These are phyloP conservation scores for Prunus dulcis DNA, from an alignment of 306 rosid species.

Conservation along the genomic window DNA sequence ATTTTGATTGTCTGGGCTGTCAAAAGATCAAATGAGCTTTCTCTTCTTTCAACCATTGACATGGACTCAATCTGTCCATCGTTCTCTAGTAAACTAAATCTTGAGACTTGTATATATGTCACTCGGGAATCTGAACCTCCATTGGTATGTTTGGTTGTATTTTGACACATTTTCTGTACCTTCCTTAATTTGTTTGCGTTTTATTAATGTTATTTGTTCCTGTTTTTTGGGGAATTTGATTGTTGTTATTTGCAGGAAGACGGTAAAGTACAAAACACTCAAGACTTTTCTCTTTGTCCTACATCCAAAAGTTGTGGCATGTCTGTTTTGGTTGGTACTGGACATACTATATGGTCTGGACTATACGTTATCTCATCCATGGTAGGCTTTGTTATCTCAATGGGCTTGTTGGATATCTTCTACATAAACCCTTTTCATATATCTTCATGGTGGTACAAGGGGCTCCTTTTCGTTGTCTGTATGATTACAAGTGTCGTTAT, in stretches of 20 bases:
- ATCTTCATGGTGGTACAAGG: conserved; percentile 76
- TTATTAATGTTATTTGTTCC: not conserved
- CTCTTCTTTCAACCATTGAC: conserved; percentile 70
- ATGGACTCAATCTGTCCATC: conserved; percentile 66
- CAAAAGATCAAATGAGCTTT: conserved; percentile 68
- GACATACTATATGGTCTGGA: conserved; percentile 77
- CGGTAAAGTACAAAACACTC: conserved; percentile 44
- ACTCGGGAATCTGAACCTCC: conserved; percentile 82
- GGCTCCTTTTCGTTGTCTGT: conserved; percentile 56
- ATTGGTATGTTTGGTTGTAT: conserved; percentile 49
- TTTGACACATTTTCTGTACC: not conserved
- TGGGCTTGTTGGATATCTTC: conserved; percentile 45
- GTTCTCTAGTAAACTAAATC: conserved; percentile 51
- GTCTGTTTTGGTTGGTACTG: conserved; percentile 83
- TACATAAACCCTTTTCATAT: conserved; percentile 62
- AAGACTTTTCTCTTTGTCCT: conserved; percentile 41
- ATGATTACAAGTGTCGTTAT: conserved; percentile 65
- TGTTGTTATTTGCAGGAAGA: conserved; percentile 59
- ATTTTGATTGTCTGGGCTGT: conserved; percentile 82
- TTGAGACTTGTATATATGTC: conserved; percentile 57
- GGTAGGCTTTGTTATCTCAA: conserved; percentile 52
- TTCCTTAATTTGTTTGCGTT: not conserved
- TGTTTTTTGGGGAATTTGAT: conserved; percentile 11
- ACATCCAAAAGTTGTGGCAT: conserved; percentile 40
- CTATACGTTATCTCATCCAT: conserved; percentile 68